A percentile compares a stretch with the other conserved stretches of the same genome.
These are phyloP conservation scores for Patellifolia procumbens DNA, from an alignment of 179 eudicot genomes.

Conservation along the genomic window DNA sequence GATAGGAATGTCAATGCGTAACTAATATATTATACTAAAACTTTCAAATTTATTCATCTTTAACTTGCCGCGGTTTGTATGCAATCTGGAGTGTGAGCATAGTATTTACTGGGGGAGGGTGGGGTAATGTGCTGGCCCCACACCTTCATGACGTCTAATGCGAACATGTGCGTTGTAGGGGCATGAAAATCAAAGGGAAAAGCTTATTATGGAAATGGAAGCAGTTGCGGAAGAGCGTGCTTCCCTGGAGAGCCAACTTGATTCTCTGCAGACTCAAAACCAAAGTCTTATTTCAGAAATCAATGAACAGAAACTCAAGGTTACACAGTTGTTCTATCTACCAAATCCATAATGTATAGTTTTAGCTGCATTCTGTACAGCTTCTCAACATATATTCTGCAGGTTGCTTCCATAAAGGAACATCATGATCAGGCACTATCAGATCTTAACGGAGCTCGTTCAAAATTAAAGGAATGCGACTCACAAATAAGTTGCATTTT, in stretches of 20 bases:
- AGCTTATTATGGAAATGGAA: constrained; percentile 91
- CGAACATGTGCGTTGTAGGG: constrained; percentile 46
- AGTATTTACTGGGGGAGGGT: not conserved
- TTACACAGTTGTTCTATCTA: constrained; percentile 19
- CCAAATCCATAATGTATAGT: not conserved
- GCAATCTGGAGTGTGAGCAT: not conserved
- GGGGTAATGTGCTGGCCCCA: not conserved
- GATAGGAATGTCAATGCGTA: not conserved
- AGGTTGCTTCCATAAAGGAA: constrained; percentile 67
- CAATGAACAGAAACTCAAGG: constrained; percentile 65
- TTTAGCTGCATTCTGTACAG: not conserved
- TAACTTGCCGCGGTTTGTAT: too few relatives aligned
- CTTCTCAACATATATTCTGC: constrained; percentile 23
- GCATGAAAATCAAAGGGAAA: constrained; percentile 87
- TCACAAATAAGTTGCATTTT: constrained; percentile 64
- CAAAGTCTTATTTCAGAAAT: constrained; percentile 56
- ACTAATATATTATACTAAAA: not conserved
- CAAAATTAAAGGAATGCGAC: constrained; percentile 87
- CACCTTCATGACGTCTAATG: constrained; percentile 5
- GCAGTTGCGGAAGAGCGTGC: constrained; percentile 63
- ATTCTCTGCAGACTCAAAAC: constrained; percentile 56
- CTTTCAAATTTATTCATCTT: not conserved
- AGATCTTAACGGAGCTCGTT: constrained; percentile 70
- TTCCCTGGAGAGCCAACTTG: constrained; percentile 69
- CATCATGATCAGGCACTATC: constrained; percentile 59